Conservation (phyloP, 805 yeast genomes). For the Ascoidea tarda region DNA sequence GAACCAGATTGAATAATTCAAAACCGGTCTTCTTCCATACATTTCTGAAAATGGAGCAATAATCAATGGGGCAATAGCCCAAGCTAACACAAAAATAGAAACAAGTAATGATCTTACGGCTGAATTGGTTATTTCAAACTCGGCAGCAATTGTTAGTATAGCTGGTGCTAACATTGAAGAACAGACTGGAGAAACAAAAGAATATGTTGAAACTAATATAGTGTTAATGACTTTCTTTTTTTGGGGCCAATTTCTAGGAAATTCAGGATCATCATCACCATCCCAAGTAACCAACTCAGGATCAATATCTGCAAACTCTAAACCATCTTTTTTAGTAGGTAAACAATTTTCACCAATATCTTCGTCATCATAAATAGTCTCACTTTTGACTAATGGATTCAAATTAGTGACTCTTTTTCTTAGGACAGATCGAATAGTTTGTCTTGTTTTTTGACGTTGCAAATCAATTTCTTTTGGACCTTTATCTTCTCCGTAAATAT, state of each 20-base stretch:
- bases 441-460: constrained; percentile 25
- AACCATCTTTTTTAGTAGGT: constrained; percentile 27
- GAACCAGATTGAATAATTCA: constrained; percentile 34
- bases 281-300: constrained; percentile 61
- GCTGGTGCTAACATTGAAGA: constrained; percentile 55
- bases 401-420: constrained; percentile 1
- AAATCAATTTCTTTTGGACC: constrained; percentile 20
- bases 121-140: constrained; percentile 26
- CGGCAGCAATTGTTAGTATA: constrained; percentile 28
- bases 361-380: neutral
- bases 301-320: constrained; percentile 37
- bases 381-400: too few species aligned
- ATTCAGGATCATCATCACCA: constrained; percentile 42
- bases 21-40: constrained; percentile 45
- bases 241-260: constrained; percentile 51
- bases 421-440: constrained; percentile 23
- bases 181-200: constrained; percentile 47
- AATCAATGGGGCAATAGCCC: constrained; percentile 55
- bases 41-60: constrained; percentile 58
- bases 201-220: constrained; percentile 34
- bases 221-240: constrained; percentile 28
- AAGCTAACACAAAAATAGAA: constrained; percentile 53
- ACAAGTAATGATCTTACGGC: constrained; percentile 38
- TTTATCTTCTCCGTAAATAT: constrained; percentile 23
- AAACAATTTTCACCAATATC: constrained; percentile 5